Percentiles rank a stretch among this genome's conserved stretches.
These are phyloP conservation scores for Wallacemonas sp. DNA, from an alignment of 208 protist genomes.

Conservation along the genomic window DNA sequence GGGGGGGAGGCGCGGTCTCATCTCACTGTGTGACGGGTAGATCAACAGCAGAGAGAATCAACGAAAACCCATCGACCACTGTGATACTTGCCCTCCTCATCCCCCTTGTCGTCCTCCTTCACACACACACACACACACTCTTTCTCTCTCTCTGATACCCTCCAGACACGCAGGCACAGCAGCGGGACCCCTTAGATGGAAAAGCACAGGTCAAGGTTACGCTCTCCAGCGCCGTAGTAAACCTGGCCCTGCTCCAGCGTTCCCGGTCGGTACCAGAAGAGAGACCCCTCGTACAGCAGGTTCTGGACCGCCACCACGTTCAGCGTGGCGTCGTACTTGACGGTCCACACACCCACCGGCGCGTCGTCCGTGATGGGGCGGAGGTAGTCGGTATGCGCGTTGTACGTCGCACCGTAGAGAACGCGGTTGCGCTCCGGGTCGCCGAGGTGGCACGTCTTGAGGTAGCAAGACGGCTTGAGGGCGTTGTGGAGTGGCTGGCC, in stretches of 20 bases:
- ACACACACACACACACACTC: background rate
- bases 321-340: conserved; percentile 83
- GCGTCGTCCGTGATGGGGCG: conserved; percentile 86
- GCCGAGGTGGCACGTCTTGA: conserved; percentile 55
- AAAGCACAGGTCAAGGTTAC: conserved; percentile 88
- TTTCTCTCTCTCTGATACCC: too few relatives aligned
- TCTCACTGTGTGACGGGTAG: too few relatives aligned
- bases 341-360: conserved; percentile 81
- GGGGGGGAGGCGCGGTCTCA: too few relatives aligned
- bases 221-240: conserved; percentile 85
- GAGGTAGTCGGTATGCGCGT: conserved; percentile 78
- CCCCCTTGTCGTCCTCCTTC: too few relatives aligned
- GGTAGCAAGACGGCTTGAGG: conserved; percentile 82
- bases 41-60: too few relatives aligned
- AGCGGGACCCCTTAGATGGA: conserved; percentile 47
- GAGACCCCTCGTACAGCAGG: conserved; percentile 76
- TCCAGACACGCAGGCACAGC: too few relatives aligned
- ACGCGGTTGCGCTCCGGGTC: conserved; percentile 47
- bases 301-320: conserved; percentile 87
- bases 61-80: too few relatives aligned
- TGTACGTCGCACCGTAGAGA: conserved; percentile 86
- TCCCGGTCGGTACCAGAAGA: conserved; percentile 88
- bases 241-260: conserved; percentile 81
- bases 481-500: conserved; percentile 80
- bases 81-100: too few relatives aligned